Base-by-base conservation (phyloP, 805 yeast species). In the Candida saitoana region DNA sequence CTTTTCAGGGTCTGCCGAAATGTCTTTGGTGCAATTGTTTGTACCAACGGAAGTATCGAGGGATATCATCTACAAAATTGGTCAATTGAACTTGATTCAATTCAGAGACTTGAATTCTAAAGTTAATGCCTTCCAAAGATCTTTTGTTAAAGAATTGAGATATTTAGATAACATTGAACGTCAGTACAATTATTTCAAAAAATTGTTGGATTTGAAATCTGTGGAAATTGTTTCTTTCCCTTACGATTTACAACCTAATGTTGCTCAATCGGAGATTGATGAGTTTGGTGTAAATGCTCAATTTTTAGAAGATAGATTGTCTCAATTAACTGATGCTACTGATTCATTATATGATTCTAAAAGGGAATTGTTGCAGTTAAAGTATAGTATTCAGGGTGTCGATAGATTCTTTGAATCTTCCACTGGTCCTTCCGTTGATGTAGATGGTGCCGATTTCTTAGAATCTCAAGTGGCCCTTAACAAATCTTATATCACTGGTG, bases 11-110 rank as follows among this genome's bases (percentile, higher is more conserved):
- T 90, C 98, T 44, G 98, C 98, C 83, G 95, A 87, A 57, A 95
- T 93, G 98, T 80, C 95, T 38, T 77, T 90, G 54, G 85, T 91
- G 40, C 96, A 93, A 69, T 73, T 93, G 52, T 91, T 87, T 62
- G 80, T 93, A 45, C 91, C 98, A 6, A 81, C 87, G 19, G 99
- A 93, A 65, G 82, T 86, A 34, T 79, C 96, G 5, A 73, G 97
- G 48, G 95, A 89, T 45, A 79, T 88, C 30, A 83, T 89, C n/a
- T 78, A 87, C 44, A 79, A 87, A 19, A 69, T 93, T 29, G 99
- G 99, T 3, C 88, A 87, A 50, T 70, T 87, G 59, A 95, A 96
- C 18, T 69, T 80, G 46, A 77, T 93, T 19, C 96, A 95, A 57
- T 88, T 93, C 62, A 73, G 96, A 39, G 99, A 93, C 63, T 63